Conservation (phyloP, 2,329 filamentous ascomycete species). For the Zymoseptoria tritici region DNA sequence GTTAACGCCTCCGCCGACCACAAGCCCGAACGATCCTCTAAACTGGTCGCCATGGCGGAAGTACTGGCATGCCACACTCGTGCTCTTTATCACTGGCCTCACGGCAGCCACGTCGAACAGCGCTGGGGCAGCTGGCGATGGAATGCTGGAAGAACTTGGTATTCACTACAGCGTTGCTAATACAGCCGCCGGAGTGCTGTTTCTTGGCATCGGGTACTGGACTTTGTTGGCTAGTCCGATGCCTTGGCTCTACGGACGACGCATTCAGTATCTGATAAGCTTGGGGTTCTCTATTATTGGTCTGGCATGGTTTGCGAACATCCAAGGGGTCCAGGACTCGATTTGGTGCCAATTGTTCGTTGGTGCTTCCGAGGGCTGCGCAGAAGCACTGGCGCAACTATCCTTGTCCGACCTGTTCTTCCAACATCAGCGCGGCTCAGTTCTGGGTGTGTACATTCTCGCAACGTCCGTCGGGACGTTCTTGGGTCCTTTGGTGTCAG, state of each 20-base stretch:
- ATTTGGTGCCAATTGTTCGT: constrained; percentile 53
- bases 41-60: constrained; percentile 26
- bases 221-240: constrained; percentile 47
- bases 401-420: constrained; percentile 52
- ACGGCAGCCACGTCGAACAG: constrained; percentile 52
- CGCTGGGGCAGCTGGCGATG: constrained; percentile 46
- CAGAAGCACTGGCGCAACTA: constrained; percentile 51
- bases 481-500: constrained; percentile 47
- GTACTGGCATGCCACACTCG: constrained; percentile 37
- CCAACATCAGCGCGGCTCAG: constrained; percentile 49
- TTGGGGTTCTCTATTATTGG: constrained; percentile 44
- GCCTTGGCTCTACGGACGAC: constrained; percentile 49
- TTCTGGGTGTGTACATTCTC: constrained; percentile 49
- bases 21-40: constrained; percentile 26
- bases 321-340: constrained; percentile 39
- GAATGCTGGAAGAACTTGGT: constrained; percentile 44
- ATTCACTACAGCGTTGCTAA: constrained; percentile 49
- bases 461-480: constrained; percentile 52
- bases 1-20: constrained; percentile 46
- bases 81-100: constrained; percentile 48
- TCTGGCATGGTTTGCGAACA: constrained; percentile 47
- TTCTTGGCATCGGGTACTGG: constrained; percentile 50
- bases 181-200: constrained; percentile 50
- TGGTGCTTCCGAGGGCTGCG: constrained; percentile 50
- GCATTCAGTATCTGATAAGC: constrained; percentile 49